Base-by-base conservation (phyloP, 1,284 basidiomycete genomes). In the Ceratobasidium sp. region DNA sequence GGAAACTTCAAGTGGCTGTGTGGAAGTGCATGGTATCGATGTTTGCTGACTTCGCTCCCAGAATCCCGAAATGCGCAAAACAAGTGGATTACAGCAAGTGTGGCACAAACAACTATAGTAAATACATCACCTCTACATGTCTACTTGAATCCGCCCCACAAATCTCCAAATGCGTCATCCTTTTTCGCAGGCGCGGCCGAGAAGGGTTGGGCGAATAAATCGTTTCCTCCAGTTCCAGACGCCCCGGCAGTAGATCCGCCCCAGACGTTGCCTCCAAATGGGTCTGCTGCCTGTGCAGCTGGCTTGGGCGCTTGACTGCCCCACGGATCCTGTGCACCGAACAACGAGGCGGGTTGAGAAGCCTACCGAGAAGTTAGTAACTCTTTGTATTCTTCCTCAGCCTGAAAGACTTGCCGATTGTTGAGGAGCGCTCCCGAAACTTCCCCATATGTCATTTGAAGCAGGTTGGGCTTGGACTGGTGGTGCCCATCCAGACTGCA, bases 141-240 rank as follows among this genome's bases (percentile, higher is more conserved):
- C 79, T 84, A 91, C 83, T 92, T 92, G 80, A 91, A 92, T 50
- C 89, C 86, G 59, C 90, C 90, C 92, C 91, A 93, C 59, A 93
- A 79, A 79, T 93, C 91, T 3, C 90, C 90, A 78, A 93, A 93
- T 5, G 83, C 87, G 77, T 93, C 92, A 75, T 92, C 90, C 79
- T 91, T 89, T 83, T 91, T 90, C 9, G 75, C 55, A n/a, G 74
- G 64, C 26, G 67, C 43, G 14, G 73, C 39, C 55, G 80, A 12
- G 78, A 55, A 28, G 8, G 23, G 43, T 43, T 73, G 52, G 59
- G 69, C n/a, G 50, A 72, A 59, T 14, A 48, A 26, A 21, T 48
- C 72, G 36, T 61, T 61, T 23, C 48, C 65, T 2, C 43, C 32
- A n/a, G 64, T 28, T 21, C 58, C 39, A 18, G 65, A n/a, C 3